These are phyloP conservation scores for Closterium sp. DNA, from an alignment of 139 green algal species.

Conservation along the genomic window DNA sequence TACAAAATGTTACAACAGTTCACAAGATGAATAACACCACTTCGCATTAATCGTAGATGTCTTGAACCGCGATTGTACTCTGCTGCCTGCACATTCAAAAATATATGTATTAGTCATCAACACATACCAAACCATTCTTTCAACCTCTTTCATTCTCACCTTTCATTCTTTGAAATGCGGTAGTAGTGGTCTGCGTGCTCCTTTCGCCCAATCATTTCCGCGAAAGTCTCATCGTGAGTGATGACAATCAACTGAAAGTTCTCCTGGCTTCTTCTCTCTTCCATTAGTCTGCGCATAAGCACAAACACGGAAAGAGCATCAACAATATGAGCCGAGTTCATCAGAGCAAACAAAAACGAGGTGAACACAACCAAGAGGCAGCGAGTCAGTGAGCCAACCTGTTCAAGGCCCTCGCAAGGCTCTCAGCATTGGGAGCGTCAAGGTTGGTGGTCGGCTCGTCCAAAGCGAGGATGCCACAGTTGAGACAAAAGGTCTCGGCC, in stretches of 20 bases:
- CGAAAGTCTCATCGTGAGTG: conserved; percentile 96
- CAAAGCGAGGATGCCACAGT: conserved; percentile 96
- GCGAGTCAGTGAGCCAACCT: not conserved
- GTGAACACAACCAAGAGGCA: not conserved
- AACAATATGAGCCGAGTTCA: not conserved
- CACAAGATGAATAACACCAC: not conserved
- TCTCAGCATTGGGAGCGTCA: conserved; percentile 77
- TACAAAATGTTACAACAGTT: not conserved
- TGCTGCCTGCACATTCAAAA: conserved; percentile 23
- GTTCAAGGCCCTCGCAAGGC: conserved; percentile 73
- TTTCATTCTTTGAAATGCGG: conserved; percentile 60
- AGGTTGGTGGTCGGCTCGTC: conserved; percentile 99
- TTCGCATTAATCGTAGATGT: conserved; percentile 39
- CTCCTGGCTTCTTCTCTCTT: conserved; percentile 72
- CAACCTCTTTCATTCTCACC: conserved; percentile 28
- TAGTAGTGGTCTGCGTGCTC: conserved; percentile 61
- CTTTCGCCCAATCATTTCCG: conserved; percentile 57
- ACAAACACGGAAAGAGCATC: not conserved
- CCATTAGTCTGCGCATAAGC: conserved; percentile 66
- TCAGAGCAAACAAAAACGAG: not conserved
- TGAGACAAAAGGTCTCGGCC: conserved; percentile 96
- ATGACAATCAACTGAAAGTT: conserved; percentile 99
- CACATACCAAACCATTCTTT: not conserved
- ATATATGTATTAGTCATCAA: not conserved
- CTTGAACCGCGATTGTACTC: conserved; percentile 37